Percentiles rank a stretch among this genome's conserved stretches.
phyloP scores from a whole-genome alignment of 2,329 filamentous ascomycete genomes.

The Zarea fungicola region DNA sequence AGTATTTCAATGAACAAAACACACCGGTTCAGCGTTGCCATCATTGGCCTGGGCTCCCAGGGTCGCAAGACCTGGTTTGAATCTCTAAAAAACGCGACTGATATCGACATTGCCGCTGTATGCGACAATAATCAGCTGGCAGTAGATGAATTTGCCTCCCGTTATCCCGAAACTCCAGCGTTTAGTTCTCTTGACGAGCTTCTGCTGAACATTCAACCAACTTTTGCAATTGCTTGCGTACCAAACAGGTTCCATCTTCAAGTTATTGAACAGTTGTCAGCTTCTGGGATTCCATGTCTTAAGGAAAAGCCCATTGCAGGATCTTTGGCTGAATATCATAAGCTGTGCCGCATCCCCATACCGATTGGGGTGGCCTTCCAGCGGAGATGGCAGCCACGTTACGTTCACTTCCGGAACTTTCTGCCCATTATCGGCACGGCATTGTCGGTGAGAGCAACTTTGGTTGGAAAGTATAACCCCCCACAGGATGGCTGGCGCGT shows the following conservation, averaged over 20 bases:
- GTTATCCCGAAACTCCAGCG: background rate
- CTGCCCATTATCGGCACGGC: background rate
- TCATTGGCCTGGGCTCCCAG: conserved; percentile 1
- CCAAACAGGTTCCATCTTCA: background rate
- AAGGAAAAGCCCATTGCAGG: conserved; percentile 5
- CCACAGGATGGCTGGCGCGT: conserved; percentile 5
- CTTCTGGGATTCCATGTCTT: background rate
- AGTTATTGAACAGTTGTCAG: background rate
- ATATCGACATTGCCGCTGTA: background rate
- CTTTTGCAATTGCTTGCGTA: background rate
- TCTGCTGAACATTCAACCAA: background rate
- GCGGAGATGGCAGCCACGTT: conserved; percentile 5
- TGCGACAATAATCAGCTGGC: background rate
- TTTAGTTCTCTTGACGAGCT: background rate
- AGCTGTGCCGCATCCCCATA: background rate
- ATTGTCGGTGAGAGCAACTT: background rate
- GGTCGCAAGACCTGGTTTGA: conserved; percentile 2
- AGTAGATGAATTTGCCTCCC: background rate
- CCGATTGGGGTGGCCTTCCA: conserved; percentile 4
- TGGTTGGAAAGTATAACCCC: conserved; percentile 1
- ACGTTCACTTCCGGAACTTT: background rate
- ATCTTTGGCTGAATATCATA: background rate
- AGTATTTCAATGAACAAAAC: too few relatives aligned
- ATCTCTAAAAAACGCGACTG: background rate
- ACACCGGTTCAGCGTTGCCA: background rate